Conservation (phyloP, 2,329 filamentous ascomycete genomes). For the Cordyceps cateniannulata region DNA sequence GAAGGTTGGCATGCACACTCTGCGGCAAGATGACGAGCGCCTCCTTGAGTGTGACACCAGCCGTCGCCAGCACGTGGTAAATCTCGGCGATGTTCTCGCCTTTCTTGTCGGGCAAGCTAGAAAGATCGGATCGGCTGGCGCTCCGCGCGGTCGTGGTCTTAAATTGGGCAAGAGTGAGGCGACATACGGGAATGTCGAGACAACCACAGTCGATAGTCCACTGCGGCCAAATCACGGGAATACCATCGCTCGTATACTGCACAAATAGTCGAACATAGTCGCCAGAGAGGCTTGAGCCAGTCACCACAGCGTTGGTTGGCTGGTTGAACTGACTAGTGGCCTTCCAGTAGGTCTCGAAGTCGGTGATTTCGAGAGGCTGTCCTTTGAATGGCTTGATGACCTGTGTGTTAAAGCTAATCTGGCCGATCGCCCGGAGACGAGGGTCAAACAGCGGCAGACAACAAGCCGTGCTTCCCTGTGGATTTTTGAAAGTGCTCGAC, state of each 20-base stretch:
- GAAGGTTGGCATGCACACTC: constrained; percentile 83
- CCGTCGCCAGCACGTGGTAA: constrained; percentile 65
- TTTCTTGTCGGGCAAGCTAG: constrained; percentile 37
- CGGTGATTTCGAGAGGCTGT: constrained; percentile 88
- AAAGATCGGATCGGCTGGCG: constrained; percentile 37
- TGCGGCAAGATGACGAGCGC: constrained; percentile 69
- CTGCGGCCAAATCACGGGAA: constrained; percentile 80
- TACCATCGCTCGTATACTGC: constrained; percentile 80
- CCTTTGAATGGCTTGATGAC: constrained; percentile 95
- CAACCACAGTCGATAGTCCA: constrained; percentile 74
- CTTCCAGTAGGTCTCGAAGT: constrained; percentile 99
- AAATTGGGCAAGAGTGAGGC: constrained; percentile 71
- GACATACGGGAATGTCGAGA: constrained; percentile 75
- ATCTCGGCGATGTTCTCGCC: constrained; percentile 54
- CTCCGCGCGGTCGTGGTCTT: constrained; percentile 41
- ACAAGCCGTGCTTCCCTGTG: constrained; percentile 68
- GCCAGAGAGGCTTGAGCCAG: constrained; percentile 90
- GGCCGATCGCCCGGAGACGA: constrained; percentile 81
- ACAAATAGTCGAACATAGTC: constrained; percentile 90
- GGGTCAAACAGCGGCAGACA: constrained; percentile 90
- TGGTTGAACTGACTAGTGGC: constrained; percentile 89
- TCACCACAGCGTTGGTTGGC: constrained; percentile 75
- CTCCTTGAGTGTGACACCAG: constrained; percentile 73
- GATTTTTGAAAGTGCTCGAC: constrained; percentile 74
- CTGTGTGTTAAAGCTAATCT: constrained; percentile 89